Evolutionary conservation across 148 eudicot species (phyloP).

Genomic region (Rhododendron ferrugineum): DNA sequence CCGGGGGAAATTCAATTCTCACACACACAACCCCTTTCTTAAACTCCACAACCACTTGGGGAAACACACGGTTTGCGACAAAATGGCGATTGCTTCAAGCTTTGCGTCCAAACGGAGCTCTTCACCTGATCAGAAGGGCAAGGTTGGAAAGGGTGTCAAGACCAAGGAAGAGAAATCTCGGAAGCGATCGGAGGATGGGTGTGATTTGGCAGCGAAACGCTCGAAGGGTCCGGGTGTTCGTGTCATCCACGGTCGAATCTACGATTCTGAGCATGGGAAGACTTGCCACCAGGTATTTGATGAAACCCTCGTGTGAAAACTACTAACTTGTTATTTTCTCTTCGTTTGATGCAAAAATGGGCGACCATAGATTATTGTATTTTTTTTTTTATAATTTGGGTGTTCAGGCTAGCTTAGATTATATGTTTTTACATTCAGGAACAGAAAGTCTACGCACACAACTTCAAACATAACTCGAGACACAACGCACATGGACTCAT

Average conservation of each 20-base stretch:
- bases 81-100: slow-evolving; percentile 12
- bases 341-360: background rate
- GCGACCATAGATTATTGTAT: background rate
- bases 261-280: slow-evolving; percentile 63
- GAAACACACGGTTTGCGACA: background rate
- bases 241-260: slow-evolving; percentile 36
- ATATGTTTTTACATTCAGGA: no score
- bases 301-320: background rate
- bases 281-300: slow-evolving; percentile 72
- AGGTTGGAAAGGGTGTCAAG: background rate
- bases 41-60: background rate
- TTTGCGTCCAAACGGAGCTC: background rate
- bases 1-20: background rate
- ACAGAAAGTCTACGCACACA: no score
- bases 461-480: background rate
- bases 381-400: no score
- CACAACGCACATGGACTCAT: background rate
- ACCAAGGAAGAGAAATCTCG: slow-evolving; percentile 6
- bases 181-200: background rate
- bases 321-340: background rate
- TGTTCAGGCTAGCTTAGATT: no score
- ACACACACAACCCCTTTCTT: background rate
- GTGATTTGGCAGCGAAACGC: slow-evolving; percentile 22
- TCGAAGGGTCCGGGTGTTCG: slow-evolving; percentile 38
- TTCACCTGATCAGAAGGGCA: slow-evolving; percentile 1